Evolutionary conservation across 2,329 filamentous ascomycete genomes (phyloP).

Genomic region (Scleromitrula shiraiana): DNA sequence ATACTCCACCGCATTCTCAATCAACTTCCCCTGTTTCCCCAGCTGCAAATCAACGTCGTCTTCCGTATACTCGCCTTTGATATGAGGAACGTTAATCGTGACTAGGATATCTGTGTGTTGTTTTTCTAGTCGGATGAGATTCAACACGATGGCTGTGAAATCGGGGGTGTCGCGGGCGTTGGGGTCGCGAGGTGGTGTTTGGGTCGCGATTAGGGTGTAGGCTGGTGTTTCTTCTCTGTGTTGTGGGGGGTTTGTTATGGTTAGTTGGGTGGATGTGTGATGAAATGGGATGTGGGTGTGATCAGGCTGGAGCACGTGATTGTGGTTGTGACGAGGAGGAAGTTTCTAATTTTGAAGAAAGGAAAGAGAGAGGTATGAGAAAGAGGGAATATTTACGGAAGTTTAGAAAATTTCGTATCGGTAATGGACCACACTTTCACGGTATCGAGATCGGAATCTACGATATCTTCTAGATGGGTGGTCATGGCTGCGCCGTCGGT

Average conservation of each 20-base stretch:
- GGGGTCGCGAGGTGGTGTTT: constrained; percentile 37
- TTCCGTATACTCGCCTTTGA: constrained; percentile 64
- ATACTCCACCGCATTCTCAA: constrained; percentile 62
- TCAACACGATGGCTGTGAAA: constrained; percentile 69
- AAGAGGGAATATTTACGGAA: constrained; percentile 29
- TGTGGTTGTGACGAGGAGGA: not conserved
- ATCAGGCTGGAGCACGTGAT: no score
- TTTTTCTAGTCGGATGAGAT: constrained; percentile 67
- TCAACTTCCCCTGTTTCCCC: constrained; percentile 57
- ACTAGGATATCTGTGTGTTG: constrained; percentile 75
- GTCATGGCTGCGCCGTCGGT: constrained; percentile 64
- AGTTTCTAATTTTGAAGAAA: constrained; percentile 4
- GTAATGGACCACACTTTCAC: constrained; percentile 61
- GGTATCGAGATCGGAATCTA: constrained; percentile 53
- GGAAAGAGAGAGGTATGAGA: not conserved
- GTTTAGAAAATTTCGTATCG: constrained; percentile 47
- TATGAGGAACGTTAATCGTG: constrained; percentile 81
- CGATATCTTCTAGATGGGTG: constrained; percentile 61
- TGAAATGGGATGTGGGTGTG: constrained; percentile 6
- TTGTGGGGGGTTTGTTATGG: no score
- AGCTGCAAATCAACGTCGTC: constrained; percentile 62
- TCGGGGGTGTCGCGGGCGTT: constrained; percentile 32
- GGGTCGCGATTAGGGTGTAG: constrained; percentile 63
- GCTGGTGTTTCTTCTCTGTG: constrained; percentile 46
- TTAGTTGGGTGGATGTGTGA: constrained; percentile 9